Conservation (phyloP, 371 early-diverging fungal genomes). For the Saksenaea vasiformis region DNA sequence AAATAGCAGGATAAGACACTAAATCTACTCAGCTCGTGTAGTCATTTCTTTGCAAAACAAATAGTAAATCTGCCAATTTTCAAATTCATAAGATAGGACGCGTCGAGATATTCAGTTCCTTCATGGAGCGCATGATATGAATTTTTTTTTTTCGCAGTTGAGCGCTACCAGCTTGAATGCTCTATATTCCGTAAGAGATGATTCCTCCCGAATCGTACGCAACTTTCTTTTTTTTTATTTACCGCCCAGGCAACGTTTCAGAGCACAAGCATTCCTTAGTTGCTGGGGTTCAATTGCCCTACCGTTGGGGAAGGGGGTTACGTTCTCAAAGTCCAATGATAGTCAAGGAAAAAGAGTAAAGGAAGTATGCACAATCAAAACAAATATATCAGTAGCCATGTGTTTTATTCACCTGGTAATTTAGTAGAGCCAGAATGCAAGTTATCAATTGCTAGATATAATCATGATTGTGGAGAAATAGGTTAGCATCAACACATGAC, state of each 20-base stretch:
- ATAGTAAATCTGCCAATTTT: not conserved
- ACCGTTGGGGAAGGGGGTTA: not conserved
- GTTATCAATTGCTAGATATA: not conserved
- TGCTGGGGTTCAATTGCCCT: not conserved
- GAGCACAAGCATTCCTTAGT: not conserved
- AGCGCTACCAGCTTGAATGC: not conserved
- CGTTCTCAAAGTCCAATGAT: not conserved
- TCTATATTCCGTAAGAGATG: not conserved
- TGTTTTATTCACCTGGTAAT: not conserved
- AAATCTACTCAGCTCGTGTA: not conserved
- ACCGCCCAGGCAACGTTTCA: not conserved
- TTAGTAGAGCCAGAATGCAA: not conserved
- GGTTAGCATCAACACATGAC: not conserved
- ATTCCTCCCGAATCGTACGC: not conserved
- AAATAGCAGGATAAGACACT: not conserved
- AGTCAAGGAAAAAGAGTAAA: not conserved
- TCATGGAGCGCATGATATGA: not conserved
- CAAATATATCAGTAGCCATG: not conserved
- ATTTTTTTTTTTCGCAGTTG: not conserved
- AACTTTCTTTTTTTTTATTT: not conserved
- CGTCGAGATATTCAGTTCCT: not conserved
- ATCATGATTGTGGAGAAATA: not conserved
- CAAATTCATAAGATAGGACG: not conserved
- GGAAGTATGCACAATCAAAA: not conserved
- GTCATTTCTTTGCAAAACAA: not conserved